Evolutionary conservation across 2,329 filamentous ascomycete genomes (phyloP).

Genomic region (Anisogramma anomala): DNA sequence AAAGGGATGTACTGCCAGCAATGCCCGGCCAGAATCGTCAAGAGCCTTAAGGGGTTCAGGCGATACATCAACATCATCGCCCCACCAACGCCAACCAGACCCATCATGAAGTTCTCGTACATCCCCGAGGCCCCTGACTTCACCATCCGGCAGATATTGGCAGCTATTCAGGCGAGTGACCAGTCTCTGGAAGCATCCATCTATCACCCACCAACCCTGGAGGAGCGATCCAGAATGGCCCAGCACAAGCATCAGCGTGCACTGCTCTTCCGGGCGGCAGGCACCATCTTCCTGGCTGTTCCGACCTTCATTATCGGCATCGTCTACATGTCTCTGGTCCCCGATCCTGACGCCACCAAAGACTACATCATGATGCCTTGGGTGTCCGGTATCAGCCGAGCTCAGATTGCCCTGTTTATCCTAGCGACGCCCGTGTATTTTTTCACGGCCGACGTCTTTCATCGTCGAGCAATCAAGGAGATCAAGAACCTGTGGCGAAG

Average conservation of each 20-base stretch:
- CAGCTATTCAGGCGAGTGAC: constrained; percentile 55
- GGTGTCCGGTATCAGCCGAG: constrained; percentile 59
- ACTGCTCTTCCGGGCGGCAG: constrained; percentile 56
- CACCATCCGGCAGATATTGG: constrained; percentile 65
- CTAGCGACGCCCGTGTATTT: constrained; percentile 81
- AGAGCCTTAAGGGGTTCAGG: constrained; percentile 41
- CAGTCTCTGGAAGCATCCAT: constrained; percentile 55
- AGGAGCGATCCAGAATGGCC: constrained; percentile 67
- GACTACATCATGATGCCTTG: constrained; percentile 60
- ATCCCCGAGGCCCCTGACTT: constrained; percentile 54
- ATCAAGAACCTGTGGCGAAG: constrained; percentile 65
- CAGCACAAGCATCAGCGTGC: constrained; percentile 57
- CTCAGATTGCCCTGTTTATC: constrained; percentile 69
- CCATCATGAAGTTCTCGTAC: constrained; percentile 62
- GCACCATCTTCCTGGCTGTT: constrained; percentile 59
- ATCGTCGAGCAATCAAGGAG: constrained; percentile 67
- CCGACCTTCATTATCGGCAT: constrained; percentile 82
- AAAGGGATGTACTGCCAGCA: constrained; percentile 66
- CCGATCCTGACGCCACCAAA: constrained; percentile 43
- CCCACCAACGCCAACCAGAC: constrained; percentile 45
- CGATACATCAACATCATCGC: constrained; percentile 41
- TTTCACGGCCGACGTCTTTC: constrained; percentile 76
- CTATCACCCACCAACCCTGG: constrained; percentile 69
- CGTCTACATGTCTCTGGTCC: constrained; percentile 77
- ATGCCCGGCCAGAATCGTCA: constrained; percentile 50